Evolutionary conservation across 208 protist species (phyloP).

Genomic region (Herpetomonas tarakana): DNA sequence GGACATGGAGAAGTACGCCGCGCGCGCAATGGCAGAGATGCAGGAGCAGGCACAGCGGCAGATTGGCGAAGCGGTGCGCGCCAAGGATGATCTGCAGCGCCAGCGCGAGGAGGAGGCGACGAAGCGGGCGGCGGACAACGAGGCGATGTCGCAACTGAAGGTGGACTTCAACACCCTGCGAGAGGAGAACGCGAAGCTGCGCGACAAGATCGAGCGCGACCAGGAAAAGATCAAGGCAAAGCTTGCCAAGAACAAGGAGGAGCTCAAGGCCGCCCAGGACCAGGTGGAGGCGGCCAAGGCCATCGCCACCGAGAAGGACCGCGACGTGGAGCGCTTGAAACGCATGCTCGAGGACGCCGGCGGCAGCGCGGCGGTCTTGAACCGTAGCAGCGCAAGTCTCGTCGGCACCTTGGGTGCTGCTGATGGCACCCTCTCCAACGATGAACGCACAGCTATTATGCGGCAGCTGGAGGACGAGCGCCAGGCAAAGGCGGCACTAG

Average conservation of each 20-base stretch:
- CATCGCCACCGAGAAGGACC: constrained; percentile 60
- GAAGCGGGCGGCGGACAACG: constrained; percentile 57
- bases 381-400: constrained; percentile 6
- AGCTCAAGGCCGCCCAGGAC: constrained; percentile 70
- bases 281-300: constrained; percentile 57
- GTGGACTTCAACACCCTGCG: constrained; percentile 69
- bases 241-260: constrained; percentile 75
- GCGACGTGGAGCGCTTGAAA: constrained; percentile 75
- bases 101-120: constrained; percentile 72
- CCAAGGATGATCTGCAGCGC: constrained; percentile 59
- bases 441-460: constrained; percentile 29
- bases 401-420: background rate
- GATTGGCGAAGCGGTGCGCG: constrained; percentile 58
- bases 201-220: constrained; percentile 89
- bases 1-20: constrained; percentile 86
- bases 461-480: constrained; percentile 60
- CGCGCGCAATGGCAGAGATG: constrained; percentile 48
- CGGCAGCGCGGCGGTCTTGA: background rate
- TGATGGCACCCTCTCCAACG: background rate
- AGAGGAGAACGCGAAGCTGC: constrained; percentile 84
- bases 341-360: constrained; percentile 71
- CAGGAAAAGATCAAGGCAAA: constrained; percentile 91
- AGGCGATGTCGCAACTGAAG: constrained; percentile 72
- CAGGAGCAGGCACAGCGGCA: constrained; percentile 74
- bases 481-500: constrained; percentile 40